phyloP scores from a whole-genome alignment of 78 protist genomes.

The Polysphondylium violaceum region DNA sequence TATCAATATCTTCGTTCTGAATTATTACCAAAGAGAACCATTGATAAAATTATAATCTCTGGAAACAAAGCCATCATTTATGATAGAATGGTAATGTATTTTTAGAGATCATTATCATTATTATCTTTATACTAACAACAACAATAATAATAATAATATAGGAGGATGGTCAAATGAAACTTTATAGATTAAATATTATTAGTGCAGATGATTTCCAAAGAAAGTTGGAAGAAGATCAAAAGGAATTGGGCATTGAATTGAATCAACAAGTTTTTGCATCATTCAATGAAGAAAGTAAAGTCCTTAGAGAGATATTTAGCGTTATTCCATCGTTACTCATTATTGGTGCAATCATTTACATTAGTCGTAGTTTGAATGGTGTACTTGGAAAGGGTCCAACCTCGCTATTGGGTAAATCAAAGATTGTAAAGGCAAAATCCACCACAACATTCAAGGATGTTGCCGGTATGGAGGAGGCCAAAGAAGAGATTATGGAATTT shows the following conservation, averaged over 20 bases:
- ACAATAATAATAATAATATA: background rate
- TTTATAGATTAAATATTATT: constrained; percentile 2
- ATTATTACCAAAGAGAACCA: constrained; percentile 33
- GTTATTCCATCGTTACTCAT: constrained; percentile 19
- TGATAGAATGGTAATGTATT: background rate
- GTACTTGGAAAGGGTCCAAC: constrained; percentile 4
- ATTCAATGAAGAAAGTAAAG: background rate
- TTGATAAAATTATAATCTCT: background rate
- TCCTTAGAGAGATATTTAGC: background rate
- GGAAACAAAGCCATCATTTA: constrained; percentile 5
- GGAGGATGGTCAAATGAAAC: background rate
- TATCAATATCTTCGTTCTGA: constrained; percentile 59
- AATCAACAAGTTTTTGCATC: constrained; percentile 49
- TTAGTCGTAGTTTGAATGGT: constrained; percentile 2
- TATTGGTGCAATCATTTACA: constrained; percentile 24
- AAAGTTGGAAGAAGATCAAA: constrained; percentile 53
- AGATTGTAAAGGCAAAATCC: constrained; percentile 23
- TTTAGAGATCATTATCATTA: background rate
- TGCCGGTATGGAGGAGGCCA: constrained; percentile 94
- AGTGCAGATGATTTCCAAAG: constrained; percentile 63
- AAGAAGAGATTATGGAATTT: constrained; percentile 92
- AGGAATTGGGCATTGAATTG: constrained; percentile 31
- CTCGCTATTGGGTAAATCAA: background rate
- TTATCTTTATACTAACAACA: background rate
- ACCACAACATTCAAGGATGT: constrained; percentile 87